Evolutionary conservation across 305 asterid genomes (phyloP), one percentile per base, ranked within the genome.

Genomic region (Ilex paraguariensis): DNA sequence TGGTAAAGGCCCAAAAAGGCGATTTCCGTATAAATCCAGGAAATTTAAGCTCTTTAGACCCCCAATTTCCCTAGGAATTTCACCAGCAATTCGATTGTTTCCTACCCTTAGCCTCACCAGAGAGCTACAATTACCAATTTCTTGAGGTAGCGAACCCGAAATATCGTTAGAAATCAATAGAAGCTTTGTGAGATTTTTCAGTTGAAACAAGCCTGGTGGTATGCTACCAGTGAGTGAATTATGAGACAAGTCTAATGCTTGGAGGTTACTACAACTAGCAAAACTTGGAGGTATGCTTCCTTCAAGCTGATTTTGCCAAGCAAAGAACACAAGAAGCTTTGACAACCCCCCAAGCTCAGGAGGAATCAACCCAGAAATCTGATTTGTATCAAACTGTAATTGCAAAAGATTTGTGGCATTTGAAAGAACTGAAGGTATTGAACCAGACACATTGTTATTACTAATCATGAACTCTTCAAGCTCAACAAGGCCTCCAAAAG

Each of bases 141-240:
- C 77, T 15, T 46, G 64, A 33, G 82, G 84, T 11, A 79, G 17
- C 1, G 75, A 31, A 10, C 82, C 82, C 30, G 84, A 79, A 59
- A 79, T 65, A 60, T 79, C 84, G 45, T 79, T 79, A 12, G 79
- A 73, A 67, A 73, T 71, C 71, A 76, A 56, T 3, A 79, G 75
- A 50, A 79, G 73, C 77, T 79, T 79, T 0, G 84, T 73, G 5
- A 79, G 84, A 46, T 79, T 79, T 53, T 75, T 69, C 54, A 79
- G 55, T 32, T 51, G 65, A 58, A 79, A 79, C 73, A 79, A 33
- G 5, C 65, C 72, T 0, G 75, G 67, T 33, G 84, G 82, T 12
- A 79, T 59, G 33, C 73, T 67, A 60, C 84, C 84, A 31, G 84
- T 79, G 46, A 79, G 82, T 13, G 82, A 79, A 59, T 79, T 79